phyloP scores from a whole-genome alignment of 2,329 filamentous ascomycete genomes.

The Aspergillus pseudotamarii region DNA sequence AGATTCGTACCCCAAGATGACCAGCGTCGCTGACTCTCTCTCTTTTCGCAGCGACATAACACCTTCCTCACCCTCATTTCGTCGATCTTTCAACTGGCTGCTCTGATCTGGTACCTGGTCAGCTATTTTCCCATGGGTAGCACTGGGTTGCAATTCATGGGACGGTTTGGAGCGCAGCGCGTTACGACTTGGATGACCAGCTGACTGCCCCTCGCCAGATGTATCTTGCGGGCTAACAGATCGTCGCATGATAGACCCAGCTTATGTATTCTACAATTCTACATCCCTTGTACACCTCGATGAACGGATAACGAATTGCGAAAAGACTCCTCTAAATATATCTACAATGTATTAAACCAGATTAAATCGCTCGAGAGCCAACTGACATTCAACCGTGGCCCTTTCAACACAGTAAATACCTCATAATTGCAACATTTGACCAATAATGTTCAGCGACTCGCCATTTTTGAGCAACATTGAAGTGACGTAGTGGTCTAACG shows the following conservation, averaged over 20 bases:
- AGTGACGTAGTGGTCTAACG: neutral
- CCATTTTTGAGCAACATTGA: neutral
- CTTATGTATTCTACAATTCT: slow-evolving; percentile 2
- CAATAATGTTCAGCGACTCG: neutral
- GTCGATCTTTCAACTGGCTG: slow-evolving; percentile 79
- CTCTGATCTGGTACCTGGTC: slow-evolving; percentile 88
- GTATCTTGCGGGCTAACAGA: neutral
- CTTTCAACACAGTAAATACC: no score
- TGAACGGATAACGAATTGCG: neutral
- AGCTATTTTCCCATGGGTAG: slow-evolving; percentile 98
- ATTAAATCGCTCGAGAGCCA: neutral
- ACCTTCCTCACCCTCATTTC: slow-evolving; percentile 84
- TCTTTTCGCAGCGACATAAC: slow-evolving; percentile 68
- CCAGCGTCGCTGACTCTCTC: slow-evolving; percentile 24
- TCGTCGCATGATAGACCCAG: neutral
- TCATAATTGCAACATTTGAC: neutral
- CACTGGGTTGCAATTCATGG: slow-evolving; percentile 81
- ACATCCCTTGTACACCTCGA: neutral
- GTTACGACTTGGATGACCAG: slow-evolving; percentile 87
- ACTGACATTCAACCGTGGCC: no score
- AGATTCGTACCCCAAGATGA: neutral
- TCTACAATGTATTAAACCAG: neutral
- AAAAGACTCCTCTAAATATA: neutral
- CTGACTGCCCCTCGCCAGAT: slow-evolving; percentile 40
- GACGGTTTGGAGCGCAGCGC: slow-evolving; percentile 80